These are phyloP conservation scores for Pistacia integerrima DNA, from an alignment of 345 rosid genomes.

Conservation along the genomic window DNA sequence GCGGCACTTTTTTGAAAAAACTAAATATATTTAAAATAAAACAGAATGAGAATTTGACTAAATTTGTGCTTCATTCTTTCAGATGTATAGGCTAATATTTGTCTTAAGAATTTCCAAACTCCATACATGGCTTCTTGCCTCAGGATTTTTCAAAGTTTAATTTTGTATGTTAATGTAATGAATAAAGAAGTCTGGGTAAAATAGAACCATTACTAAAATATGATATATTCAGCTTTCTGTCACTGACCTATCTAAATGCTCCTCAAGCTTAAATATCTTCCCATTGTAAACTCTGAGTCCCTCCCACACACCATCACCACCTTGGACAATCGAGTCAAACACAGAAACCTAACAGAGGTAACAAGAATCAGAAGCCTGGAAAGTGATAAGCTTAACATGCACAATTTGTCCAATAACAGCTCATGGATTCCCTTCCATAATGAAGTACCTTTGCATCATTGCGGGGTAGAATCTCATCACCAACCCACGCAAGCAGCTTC, in stretches of 20 bases:
- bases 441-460: conserved; percentile 69
- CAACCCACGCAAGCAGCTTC: conserved; percentile 88
- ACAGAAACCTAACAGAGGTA: conserved; percentile 66
- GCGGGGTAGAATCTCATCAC: conserved; percentile 80
- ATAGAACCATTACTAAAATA: neutral
- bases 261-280: conserved; percentile 85
- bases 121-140: no score
- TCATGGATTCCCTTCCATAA: conserved; percentile 18
- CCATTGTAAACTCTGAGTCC: conserved; percentile 77
- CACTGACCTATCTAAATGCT: conserved; percentile 76
- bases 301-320: conserved; percentile 96
- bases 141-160: no score
- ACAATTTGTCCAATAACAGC: neutral
- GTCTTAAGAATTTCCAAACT: neutral
- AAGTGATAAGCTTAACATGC: neutral
- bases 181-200: neutral
- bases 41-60: no score
- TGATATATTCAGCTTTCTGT: neutral
- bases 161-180: neutral
- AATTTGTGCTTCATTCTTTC: no score
- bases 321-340: conserved; percentile 91
- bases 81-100: neutral
- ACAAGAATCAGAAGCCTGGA: conserved; percentile 19
- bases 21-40: no score
- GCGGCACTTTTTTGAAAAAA: no score